Percentiles rank a stretch among this genome's conserved stretches.
Evolutionary conservation across 2,329 filamentous ascomycete genomes (phyloP).

Genomic region (Xylariaceae sp.): DNA sequence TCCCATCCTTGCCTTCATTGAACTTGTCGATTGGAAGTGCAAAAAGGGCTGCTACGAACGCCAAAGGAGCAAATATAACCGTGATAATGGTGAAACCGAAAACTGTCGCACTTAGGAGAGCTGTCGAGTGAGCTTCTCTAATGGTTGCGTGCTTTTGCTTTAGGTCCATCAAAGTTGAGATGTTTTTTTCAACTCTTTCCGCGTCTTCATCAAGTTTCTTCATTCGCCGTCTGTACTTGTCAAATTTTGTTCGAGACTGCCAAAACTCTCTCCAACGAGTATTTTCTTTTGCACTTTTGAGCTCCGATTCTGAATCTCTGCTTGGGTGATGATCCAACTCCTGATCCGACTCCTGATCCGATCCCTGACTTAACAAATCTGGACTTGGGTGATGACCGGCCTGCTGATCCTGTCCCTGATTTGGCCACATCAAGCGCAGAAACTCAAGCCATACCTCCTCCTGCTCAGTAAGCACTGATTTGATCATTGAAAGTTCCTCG

Average conservation of each 20-base stretch:
- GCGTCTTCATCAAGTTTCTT: conserved; percentile 8
- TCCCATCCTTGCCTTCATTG: conserved; percentile 8
- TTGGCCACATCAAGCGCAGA: conserved; percentile 38
- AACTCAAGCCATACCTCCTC: conserved; percentile 28
- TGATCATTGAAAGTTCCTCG: conserved; percentile 17
- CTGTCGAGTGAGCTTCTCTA: conserved; percentile 6
- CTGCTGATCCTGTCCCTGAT: not conserved
- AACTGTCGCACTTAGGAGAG: conserved; percentile 8
- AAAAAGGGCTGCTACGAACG: conserved; percentile 6
- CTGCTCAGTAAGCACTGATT: conserved; percentile 7
- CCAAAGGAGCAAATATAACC: conserved; percentile 2
- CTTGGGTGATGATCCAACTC: too few species aligned
- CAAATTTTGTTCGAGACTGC: not conserved
- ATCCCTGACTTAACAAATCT: too few species aligned
- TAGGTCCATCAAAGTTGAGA: not conserved
- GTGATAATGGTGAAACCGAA: conserved; percentile 10
- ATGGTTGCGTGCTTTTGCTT: conserved; percentile 13
- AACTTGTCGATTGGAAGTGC: conserved; percentile 11
- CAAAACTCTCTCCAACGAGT: not conserved
- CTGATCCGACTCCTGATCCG: too few species aligned
- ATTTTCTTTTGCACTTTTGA: too few species aligned
- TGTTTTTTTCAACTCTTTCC: conserved; percentile 7
- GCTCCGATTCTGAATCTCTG: too few species aligned
- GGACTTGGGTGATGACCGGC: too few species aligned
- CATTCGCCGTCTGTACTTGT: conserved; percentile 10